Evolutionary conservation across 139 green algal genomes (phyloP), one percentile per base, ranked within the genome.

Genomic region (Coelastrella sp.): DNA sequence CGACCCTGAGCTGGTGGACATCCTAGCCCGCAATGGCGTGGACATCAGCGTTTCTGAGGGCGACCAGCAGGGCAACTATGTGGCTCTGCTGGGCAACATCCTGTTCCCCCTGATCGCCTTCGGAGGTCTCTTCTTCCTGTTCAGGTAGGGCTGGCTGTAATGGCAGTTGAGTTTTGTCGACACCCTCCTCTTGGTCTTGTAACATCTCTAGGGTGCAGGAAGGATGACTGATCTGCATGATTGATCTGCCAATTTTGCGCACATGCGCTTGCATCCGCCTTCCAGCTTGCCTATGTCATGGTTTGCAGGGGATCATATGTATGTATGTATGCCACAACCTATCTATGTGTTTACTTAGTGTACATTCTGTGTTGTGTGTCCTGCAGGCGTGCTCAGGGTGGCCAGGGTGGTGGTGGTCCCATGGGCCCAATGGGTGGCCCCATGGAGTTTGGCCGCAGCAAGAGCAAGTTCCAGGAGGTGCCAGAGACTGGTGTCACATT

Each of bases 381-480:
- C 71, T 77, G 20, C 74, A 80, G 74, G 74, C 74, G 74, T 83
- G 77, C 77, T 5, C 80, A 88, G 80, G 88, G 88, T 22, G 91
- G 92, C 74, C 85, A 84, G 19, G 93, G 90, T 56, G 92, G 89
- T 54, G 90, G 91, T 54, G 84, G 88, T 20, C 86, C 76, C 66
- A 93, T 96, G 83, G 98, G 98, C 73, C 83, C 90, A 64, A 96
- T 96, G 92, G 96, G 97, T 73, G 98, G 98, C 73, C 97, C 98
- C 83, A 99, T 99, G 98, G 98, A 99, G 93, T 99, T 99, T 95
- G 98, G 96, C 56, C 96, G 95, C 90, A 97, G 92, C 89, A 99
- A 99, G 95, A 97, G 93, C 91, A 99, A 99, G 96, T 99, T 99
- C 94, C 98, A 99, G 96, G 98, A 99, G 94, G 96, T 99, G 79